These are phyloP conservation scores for Exophiala alcalophila DNA, from an alignment of 2,329 filamentous ascomycete genomes.

Conservation along the genomic window DNA sequence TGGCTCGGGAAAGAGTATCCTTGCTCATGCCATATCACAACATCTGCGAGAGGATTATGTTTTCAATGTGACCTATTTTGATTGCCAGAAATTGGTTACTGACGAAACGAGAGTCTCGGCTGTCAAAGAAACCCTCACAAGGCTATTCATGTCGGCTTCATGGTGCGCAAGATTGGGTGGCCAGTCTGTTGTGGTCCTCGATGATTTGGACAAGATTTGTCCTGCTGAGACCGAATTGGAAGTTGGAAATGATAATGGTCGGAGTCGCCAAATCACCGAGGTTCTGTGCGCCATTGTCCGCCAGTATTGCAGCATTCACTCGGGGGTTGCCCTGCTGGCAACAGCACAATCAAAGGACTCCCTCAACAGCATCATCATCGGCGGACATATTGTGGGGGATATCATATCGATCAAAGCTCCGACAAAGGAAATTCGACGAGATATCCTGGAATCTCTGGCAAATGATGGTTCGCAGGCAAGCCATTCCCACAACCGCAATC, in stretches of 20 bases:
- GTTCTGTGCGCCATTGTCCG: constrained; percentile 76
- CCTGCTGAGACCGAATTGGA: constrained; percentile 92
- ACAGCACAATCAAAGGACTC: constrained; percentile 93
- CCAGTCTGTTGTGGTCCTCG: constrained; percentile 77
- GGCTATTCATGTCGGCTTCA: constrained; percentile 81
- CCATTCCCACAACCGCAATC: constrained; percentile 40
- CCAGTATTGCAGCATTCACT: constrained; percentile 77
- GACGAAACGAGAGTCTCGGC: constrained; percentile 87
- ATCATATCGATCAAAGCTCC: constrained; percentile 87
- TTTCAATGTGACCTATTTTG: constrained; percentile 80
- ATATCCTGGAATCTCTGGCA: constrained; percentile 77
- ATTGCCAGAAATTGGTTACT: constrained; percentile 81
- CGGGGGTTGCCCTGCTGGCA: constrained; percentile 79
- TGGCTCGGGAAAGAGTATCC: constrained; percentile 83
- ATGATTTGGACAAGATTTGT: constrained; percentile 90
- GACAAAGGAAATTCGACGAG: constrained; percentile 82
- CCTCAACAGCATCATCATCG: constrained; percentile 83
- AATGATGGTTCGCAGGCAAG: constrained; percentile 39
- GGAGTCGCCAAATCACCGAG: constrained; percentile 90
- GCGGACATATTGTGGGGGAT: constrained; percentile 87
- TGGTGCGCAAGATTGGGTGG: constrained; percentile 90
- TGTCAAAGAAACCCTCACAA: constrained; percentile 82
- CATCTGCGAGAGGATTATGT: constrained; percentile 68
- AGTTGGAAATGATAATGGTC: constrained; percentile 86
- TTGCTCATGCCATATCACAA: constrained; percentile 73